These are phyloP conservation scores for Malassezia slooffiae DNA, from an alignment of 1,284 basidiomycete genomes.

Conservation along the genomic window DNA sequence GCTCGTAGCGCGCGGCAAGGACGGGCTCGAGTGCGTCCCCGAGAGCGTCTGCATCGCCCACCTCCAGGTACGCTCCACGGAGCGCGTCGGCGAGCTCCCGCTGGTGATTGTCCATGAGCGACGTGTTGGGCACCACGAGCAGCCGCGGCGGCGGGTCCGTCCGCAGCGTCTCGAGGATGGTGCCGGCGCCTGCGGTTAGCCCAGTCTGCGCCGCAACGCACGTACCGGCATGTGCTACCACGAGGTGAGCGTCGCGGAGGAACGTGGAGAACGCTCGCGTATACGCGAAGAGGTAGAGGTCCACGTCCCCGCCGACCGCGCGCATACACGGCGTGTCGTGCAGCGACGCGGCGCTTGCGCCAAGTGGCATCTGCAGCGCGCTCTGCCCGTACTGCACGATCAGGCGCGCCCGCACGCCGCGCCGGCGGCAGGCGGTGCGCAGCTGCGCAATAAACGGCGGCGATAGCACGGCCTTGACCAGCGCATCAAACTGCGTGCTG, in stretches of 20 bases:
- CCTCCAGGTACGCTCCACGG: not conserved
- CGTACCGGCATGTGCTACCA: conserved; percentile 86
- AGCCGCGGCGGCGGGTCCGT: conserved; percentile 54
- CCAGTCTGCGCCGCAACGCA: not conserved
- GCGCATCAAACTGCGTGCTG: conserved; percentile 31
- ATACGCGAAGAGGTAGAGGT: conserved; percentile 24
- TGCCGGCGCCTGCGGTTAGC: conserved; percentile 71
- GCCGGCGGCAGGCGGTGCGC: not conserved
- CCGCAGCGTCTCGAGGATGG: conserved; percentile 77
- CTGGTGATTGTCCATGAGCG: conserved; percentile 87
- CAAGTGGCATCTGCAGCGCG: not conserved
- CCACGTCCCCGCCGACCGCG: conserved; percentile 11
- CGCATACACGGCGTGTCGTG: conserved; percentile 13
- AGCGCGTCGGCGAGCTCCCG: conserved; percentile 65
- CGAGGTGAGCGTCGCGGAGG: conserved; percentile 59
- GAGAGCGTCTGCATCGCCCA: too few relatives aligned
- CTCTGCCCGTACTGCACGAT: conserved; percentile 9
- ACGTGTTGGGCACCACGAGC: conserved; percentile 78
- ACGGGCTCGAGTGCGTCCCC: too few relatives aligned
- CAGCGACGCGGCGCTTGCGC: conserved; percentile 10
- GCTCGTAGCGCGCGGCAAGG: too few relatives aligned
- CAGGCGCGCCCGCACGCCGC: not conserved
- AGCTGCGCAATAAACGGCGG: conserved; percentile 3
- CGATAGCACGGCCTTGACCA: conserved; percentile 21
- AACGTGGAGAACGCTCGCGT: conserved; percentile 18